phyloP scores from a whole-genome alignment of 495 filamentous ascomycete species.

The Podospora pseudocomata region DNA sequence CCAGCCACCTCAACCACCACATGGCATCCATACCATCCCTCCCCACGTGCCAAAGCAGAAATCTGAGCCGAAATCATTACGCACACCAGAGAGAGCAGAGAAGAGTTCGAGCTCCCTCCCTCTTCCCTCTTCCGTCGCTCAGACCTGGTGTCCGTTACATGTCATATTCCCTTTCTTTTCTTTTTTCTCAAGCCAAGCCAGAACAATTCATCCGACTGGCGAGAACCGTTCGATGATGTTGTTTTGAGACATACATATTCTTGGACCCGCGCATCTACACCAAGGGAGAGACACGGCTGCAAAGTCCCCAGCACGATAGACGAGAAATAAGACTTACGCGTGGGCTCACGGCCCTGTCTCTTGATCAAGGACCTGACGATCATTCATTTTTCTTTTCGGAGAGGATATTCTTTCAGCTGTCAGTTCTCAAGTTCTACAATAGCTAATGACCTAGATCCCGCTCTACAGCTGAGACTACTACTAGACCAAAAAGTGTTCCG shows the following conservation, averaged over 20 bases:
- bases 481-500: background rate
- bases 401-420: background rate
- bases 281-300: background rate
- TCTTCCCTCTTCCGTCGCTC: no score
- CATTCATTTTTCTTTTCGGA: background rate
- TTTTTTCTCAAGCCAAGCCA: background rate
- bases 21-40: background rate
- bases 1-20: background rate
- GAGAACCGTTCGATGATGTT: background rate
- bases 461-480: background rate
- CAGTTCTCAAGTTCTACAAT: background rate
- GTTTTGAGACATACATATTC: background rate
- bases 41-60: background rate
- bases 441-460: no score
- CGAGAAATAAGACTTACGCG: background rate
- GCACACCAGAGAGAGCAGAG: background rate
- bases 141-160: background rate
- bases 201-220: background rate
- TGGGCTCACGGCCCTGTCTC: background rate
- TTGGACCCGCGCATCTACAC: background rate
- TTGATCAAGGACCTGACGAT: background rate
- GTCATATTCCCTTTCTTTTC: background rate
- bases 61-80: background rate
- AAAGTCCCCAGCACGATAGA: background rate
- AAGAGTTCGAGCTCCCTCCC: no score